Conservation (phyloP, 805 yeast species). For the Ascoidea rubescens region DNA sequence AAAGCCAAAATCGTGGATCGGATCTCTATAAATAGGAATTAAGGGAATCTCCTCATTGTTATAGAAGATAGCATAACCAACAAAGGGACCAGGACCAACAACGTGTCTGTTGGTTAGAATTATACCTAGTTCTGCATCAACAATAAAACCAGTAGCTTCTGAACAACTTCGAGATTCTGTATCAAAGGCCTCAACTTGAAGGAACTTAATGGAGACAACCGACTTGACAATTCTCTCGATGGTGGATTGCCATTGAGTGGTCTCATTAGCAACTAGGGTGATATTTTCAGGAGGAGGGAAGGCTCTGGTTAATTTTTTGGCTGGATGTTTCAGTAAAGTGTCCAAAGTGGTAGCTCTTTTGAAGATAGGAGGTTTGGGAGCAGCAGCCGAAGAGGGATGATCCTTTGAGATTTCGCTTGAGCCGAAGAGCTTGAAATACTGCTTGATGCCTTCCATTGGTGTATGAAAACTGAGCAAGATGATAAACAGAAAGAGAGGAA, state of each 20-base stretch:
- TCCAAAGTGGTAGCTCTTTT: no score
- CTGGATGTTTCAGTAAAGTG: no score
- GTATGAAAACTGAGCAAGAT: no score
- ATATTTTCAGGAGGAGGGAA: no score
- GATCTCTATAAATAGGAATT: conserved; percentile 78
- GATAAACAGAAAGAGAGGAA: no score
- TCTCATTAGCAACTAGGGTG: no score
- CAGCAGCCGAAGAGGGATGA: no score
- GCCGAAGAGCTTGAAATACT: no score
- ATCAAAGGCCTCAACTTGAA: conserved; percentile 79
- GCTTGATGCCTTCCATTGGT: no score
- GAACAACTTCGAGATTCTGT: conserved; percentile 68
- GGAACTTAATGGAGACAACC: conserved; percentile 81
- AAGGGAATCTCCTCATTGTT: conserved; percentile 90
- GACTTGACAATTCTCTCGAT: conserved; percentile 70
- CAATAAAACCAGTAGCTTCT: conserved; percentile 95
- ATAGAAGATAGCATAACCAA: conserved; percentile 84
- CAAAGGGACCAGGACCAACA: conserved; percentile 90
- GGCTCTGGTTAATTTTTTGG: no score
- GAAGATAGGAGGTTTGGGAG: no score
- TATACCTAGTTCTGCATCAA: conserved; percentile 68
- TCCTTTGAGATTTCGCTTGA: no score
- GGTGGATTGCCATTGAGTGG: conserved; percentile 57
- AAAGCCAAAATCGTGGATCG: conserved; percentile 91
- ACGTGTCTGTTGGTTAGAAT: conserved; percentile 89